These are phyloP conservation scores for Cladosporium sp. DNA, from an alignment of 2,329 filamentous ascomycete genomes.

Conservation along the genomic window DNA sequence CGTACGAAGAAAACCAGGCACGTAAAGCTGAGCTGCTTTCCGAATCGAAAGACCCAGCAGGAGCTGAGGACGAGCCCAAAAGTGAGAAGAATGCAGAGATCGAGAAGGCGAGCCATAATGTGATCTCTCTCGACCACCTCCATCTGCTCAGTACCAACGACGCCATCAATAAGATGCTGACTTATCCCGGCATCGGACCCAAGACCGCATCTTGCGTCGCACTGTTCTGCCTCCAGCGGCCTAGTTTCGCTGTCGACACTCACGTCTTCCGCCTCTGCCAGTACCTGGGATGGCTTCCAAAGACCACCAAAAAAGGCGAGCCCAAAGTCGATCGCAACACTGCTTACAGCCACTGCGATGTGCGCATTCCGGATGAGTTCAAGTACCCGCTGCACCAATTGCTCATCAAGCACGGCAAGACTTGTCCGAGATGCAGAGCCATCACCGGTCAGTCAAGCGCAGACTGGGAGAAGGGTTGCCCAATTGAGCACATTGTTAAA, in stretches of 20 bases:
- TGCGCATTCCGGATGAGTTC: slow-evolving; percentile 61
- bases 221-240: slow-evolving; percentile 65
- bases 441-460: slow-evolving; percentile 62
- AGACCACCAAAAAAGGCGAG: slow-evolving; percentile 46
- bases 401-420: slow-evolving; percentile 64
- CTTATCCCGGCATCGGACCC: slow-evolving; percentile 65
- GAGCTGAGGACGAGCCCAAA: slow-evolving; percentile 49
- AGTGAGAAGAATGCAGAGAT: slow-evolving; percentile 61
- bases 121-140: slow-evolving; percentile 66
- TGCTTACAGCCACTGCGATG: slow-evolving; percentile 63
- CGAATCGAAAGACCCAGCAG: slow-evolving; percentile 35
- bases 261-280: slow-evolving; percentile 66
- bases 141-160: slow-evolving; percentile 58
- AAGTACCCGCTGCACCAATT: slow-evolving; percentile 66
- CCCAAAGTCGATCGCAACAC: slow-evolving; percentile 52
- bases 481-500: slow-evolving; percentile 64
- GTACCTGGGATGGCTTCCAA: slow-evolving; percentile 64
- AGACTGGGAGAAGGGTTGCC: slow-evolving; percentile 65
- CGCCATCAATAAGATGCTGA: slow-evolving; percentile 59
- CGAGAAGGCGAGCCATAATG: slow-evolving; percentile 56
- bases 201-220: slow-evolving; percentile 68
- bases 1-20: slow-evolving; percentile 68
- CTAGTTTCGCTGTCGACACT: slow-evolving; percentile 66
- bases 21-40: slow-evolving; percentile 55
- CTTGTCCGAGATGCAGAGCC: slow-evolving; percentile 62